phyloP scores from a whole-genome alignment of 1,284 basidiomycete genomes.

The Apiotrichum siamense region DNA sequence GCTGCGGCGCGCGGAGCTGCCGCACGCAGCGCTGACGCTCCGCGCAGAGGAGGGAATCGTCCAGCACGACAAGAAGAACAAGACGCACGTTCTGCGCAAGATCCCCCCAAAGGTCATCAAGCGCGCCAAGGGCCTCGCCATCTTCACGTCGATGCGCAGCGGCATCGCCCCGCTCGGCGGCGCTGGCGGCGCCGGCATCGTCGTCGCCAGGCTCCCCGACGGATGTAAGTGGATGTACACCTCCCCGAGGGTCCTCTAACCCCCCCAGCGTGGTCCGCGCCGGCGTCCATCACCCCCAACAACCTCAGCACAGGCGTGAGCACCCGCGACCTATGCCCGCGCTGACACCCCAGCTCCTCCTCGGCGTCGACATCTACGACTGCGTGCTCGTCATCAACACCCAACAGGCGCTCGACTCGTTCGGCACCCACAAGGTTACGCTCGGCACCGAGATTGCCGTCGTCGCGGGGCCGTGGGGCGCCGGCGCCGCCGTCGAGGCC shows the following conservation, averaged over 20 bases:
- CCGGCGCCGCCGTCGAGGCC: constrained; percentile 49
- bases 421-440: constrained; percentile 52
- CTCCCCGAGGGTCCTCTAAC: too few relatives aligned
- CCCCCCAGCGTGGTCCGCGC: constrained; percentile 50
- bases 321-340: not conserved
- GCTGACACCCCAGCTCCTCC: constrained; percentile 32
- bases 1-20: not conserved
- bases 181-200: constrained; percentile 51
- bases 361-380: constrained; percentile 51
- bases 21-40: not conserved
- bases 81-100: constrained; percentile 50
- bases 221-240: constrained; percentile 37
- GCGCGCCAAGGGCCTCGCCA: constrained; percentile 48
- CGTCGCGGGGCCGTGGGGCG: constrained; percentile 52
- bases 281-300: constrained; percentile 51
- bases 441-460: constrained; percentile 52
- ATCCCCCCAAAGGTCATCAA: constrained; percentile 52
- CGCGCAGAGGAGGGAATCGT: constrained; percentile 37
- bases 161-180: constrained; percentile 54
- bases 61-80: constrained; percentile 39
- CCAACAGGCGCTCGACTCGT: constrained; percentile 50
- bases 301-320: constrained; percentile 48
- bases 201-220: constrained; percentile 48
- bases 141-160: constrained; percentile 51
- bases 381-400: constrained; percentile 50